Evolutionary conservation across 2,329 filamentous ascomycete species (phyloP).

Genomic region (Emydomyces testavorans): DNA sequence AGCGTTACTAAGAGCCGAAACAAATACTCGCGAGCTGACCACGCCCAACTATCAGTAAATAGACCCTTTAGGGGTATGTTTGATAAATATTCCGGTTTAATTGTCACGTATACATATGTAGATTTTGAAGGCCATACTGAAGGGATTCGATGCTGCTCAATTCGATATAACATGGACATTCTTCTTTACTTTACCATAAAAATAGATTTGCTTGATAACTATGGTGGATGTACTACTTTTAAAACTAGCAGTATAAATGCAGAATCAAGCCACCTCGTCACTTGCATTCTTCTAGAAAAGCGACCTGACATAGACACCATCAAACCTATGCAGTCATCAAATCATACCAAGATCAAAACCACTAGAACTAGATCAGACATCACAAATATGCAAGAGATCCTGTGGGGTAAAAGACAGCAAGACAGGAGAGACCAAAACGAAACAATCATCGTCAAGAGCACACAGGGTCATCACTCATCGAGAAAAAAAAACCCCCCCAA

Average conservation of each 20-base stretch:
- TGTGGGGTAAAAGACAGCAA: neutral
- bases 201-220: too few species aligned
- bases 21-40: too few species aligned
- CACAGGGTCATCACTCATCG: neutral
- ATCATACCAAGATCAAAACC: neutral
- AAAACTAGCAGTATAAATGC: neutral
- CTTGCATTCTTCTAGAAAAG: neutral
- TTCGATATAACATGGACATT: neutral
- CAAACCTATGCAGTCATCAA: neutral
- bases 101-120: too few species aligned
- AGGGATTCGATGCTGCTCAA: too few species aligned
- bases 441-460: too few species aligned
- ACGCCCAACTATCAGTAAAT: too few species aligned
- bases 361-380: neutral
- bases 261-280: neutral
- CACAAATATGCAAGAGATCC: neutral
- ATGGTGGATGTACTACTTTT: neutral
- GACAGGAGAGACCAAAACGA: too few species aligned
- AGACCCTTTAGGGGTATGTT: too few species aligned
- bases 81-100: too few species aligned
- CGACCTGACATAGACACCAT: too few species aligned
- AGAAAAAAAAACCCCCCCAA: neutral
- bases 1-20: constrained; percentile 26
- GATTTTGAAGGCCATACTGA: too few species aligned
- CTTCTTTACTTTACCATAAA: too few species aligned